Evolutionary conservation across 2,329 filamentous ascomycete genomes (phyloP).

Genomic region (Aspergillus brasiliensis): DNA sequence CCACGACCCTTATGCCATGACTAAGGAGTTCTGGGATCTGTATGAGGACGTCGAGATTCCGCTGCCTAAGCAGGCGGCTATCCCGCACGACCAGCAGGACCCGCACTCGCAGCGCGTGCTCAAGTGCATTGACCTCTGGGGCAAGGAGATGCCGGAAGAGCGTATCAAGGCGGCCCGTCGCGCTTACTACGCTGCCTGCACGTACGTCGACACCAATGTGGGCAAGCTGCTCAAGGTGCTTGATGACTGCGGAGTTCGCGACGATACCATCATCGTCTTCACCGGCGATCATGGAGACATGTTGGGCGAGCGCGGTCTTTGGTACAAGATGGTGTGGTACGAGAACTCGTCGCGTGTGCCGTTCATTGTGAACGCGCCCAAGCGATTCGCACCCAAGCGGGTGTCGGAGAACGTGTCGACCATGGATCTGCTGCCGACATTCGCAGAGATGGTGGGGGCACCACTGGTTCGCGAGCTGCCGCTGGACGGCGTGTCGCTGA

Average conservation of each 20-base stretch:
- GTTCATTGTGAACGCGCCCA: slow-evolving; percentile 79
- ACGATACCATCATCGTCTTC: slow-evolving; percentile 90
- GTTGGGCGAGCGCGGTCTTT: slow-evolving; percentile 87
- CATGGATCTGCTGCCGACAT: slow-evolving; percentile 84
- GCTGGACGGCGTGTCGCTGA: slow-evolving; percentile 79
- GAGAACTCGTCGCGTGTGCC: slow-evolving; percentile 89
- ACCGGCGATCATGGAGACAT: slow-evolving; percentile 94
- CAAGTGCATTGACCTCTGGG: slow-evolving; percentile 84
- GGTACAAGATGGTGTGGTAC: slow-evolving; percentile 98
- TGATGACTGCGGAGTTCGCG: slow-evolving; percentile 74
- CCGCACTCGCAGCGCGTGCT: slow-evolving; percentile 83
- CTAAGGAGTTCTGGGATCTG: slow-evolving; percentile 87
- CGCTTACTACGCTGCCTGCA: slow-evolving; percentile 90
- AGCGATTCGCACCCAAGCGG: slow-evolving; percentile 71
- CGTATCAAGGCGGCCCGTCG: slow-evolving; percentile 82
- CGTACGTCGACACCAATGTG: slow-evolving; percentile 91
- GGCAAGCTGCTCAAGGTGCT: slow-evolving; percentile 77
- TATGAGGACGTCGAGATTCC: slow-evolving; percentile 89
- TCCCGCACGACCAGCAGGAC: slow-evolving; percentile 80
- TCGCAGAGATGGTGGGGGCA: slow-evolving; percentile 78
- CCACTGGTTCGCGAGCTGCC: slow-evolving; percentile 71
- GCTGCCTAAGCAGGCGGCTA: slow-evolving; percentile 70
- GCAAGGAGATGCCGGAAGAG: slow-evolving; percentile 78
- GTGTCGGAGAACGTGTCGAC: slow-evolving; percentile 86
- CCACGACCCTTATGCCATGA: slow-evolving; percentile 93